Evolutionary conservation across 2,329 filamentous ascomycete genomes (phyloP), one percentile per base, ranked within the genome.

Genomic region (Aspergillus arachidicola): DNA sequence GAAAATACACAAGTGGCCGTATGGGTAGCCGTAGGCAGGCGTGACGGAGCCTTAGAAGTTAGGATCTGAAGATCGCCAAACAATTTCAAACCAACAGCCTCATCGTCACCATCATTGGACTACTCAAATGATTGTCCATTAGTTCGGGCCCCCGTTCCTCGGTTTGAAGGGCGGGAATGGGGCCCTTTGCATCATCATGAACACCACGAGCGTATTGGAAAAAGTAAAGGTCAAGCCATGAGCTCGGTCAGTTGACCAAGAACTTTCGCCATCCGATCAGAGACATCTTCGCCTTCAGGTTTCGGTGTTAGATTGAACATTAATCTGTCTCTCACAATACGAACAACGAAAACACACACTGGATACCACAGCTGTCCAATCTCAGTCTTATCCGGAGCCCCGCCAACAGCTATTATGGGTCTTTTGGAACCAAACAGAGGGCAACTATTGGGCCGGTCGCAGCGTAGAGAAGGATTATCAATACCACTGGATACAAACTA

Each of bases 111-210:
- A 19, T 32, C 32, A 38, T 56, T 55, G 32, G 32, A 56, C 32
- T 23, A 46, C 16, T 60, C 46, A 9, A 23, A 54, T 32, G 26
- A 28, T 28, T 53, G 30, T 36, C n/a, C 32, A 43, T 58, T 58
- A 58, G 61, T 54, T 63, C 53, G 53, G 58, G 21, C 28, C 32
- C 23, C 51, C 46, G 64, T 66, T 68, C 64, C 63, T 61, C 61
- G 63, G 66, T 64, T 59, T 60, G 30, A 45, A 30, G 36, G 50
- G 51, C 23, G 60, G 50, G 36, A 59, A 43, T 41, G 62, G 62
- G 58, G 36, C 30, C 57, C 58, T 63, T 67, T 67, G 61, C 66
- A 69, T 66, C 68, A 68, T 69, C 48, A 68, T 61, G 61, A 59
- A 62, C 66, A 68, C 64, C 67, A 68, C 59, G 51, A 57, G 57